Base-by-base conservation (phyloP, 345 rosid species). In the Crucihimalaya himalaica region DNA sequence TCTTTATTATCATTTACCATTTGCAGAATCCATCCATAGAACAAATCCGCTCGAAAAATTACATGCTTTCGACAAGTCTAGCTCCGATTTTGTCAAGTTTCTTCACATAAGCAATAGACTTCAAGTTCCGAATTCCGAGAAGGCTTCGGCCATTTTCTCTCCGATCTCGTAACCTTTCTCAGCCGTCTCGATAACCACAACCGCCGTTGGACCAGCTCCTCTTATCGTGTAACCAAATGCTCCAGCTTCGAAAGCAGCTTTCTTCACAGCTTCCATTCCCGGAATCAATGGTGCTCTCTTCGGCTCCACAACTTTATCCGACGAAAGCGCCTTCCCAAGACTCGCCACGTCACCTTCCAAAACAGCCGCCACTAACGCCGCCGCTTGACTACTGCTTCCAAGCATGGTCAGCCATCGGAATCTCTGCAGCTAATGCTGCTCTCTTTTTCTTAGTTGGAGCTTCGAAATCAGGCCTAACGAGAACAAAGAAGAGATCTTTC, bases 321-420 rank as follows among this genome's bases (percentile, higher is more conserved):
- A 81, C 0, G 89, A 83, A 18, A 93, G 42, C 1, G 98, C 96
- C 78, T 84, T 87, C 63, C 97, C 98, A 6, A 89, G 66, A 50
- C 77, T 89, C 15, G 19, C 85, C 31, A 81, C 75, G 65, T 90
- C 91, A 6, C 98, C 97, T 18, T 82, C 78, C 58, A 93, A 57
- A 63, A 91, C 83, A 2, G 93, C 83, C 1, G 93, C 93, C 58
- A 89, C 96, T 32, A 90, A 67, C 8, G 93, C 96, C 27, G 83
- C 96, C 4, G 92, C 97, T 75, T 90, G 96, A 71, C 96, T 87
- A 77, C 91, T 82, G 75, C n/a, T 93, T 93, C 97, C 98, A 90
- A 5, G 89, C 89, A 42, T 93, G 98, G 56, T 86, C 89, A 1
- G 80, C 79, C 92, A 88, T 88, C 54, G 85, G 82, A 19, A 93